Conservation (phyloP, 139 green algal species). For the Coelastrella sp. region DNA sequence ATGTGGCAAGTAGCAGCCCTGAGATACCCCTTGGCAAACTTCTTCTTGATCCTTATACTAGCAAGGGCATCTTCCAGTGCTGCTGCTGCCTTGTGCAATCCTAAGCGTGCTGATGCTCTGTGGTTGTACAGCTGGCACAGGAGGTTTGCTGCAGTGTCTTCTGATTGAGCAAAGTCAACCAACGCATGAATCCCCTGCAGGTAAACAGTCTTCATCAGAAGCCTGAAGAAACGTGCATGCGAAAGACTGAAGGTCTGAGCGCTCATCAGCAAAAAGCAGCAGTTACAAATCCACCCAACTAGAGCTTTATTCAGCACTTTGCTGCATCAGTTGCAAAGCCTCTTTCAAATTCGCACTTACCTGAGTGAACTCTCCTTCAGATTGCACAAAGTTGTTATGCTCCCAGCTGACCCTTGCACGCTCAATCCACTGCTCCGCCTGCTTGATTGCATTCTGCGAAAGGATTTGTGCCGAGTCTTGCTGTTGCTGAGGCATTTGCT, state of each 20-base stretch:
- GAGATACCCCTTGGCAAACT: slow-evolving; percentile 47
- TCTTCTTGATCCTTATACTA: slow-evolving; percentile 31
- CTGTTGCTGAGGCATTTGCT: slow-evolving; percentile 44
- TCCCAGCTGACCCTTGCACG: slow-evolving; percentile 32
- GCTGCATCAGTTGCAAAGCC: too few species aligned
- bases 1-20: slow-evolving; percentile 54
- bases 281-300: too few species aligned
- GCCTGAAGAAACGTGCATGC: too few species aligned
- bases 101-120: slow-evolving; percentile 34
- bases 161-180: neutral
- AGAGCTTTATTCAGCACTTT: too few species aligned
- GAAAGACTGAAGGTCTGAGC: too few species aligned
- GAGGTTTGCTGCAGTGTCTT: slow-evolving; percentile 6
- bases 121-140: slow-evolving; percentile 46
- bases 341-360: too few species aligned
- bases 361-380: slow-evolving; percentile 46
- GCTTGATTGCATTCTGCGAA: neutral
- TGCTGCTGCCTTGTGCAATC: slow-evolving; percentile 15
- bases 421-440: slow-evolving; percentile 17
- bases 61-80: slow-evolving; percentile 37
- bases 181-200: slow-evolving; percentile 37
- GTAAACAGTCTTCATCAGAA: too few species aligned
- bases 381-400: neutral
- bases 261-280: too few species aligned
- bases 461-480: neutral